Evolutionary conservation across 1,284 basidiomycete genomes (phyloP), one percentile per base, ranked within the genome.

Genomic region (Boletus semigastroideus): DNA sequence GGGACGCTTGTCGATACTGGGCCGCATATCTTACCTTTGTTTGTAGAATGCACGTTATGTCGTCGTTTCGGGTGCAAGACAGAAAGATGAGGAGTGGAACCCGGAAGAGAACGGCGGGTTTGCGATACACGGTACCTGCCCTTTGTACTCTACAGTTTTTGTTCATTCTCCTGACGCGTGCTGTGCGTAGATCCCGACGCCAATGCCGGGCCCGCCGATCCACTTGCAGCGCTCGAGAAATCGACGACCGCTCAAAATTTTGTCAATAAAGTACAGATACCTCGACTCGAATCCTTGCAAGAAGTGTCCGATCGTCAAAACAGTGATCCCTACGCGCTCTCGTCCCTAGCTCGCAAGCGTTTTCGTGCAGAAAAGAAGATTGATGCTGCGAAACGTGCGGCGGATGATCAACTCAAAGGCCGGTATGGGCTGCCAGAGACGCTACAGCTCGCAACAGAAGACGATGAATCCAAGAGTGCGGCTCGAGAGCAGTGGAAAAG

Each of bases 81-180:
- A 90, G 70, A 94, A 99, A 71, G 85, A 92, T 43, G 90, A 94
- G 62, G 93, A 97, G 31, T 98, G 96, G 97, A 82, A 98, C 68
- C 94, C 95, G 0, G 93, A 87, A 62, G 94, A 97, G 70, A 90
- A 97, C 53, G 96, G 96, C 5, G 94, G 94, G 0, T 92, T 84
- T 61, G 91, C 91, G n/a, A 77, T 94, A 30, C 87, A 92, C 64
- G 91, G 93, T 88, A 64, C 56, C 80, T 58, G 17, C 1, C n/a
- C 13, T 19, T 12, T 14, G 0, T 2, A 11, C 19, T 7, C 5
- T 10, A 9, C 10, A 8, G 6, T 13, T 25, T 4, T 27, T 17
- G 27, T 30, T 28, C 14, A n/a, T 25, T 20, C 1, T 3, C 5
- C 36, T 45, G 39, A 60, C 27, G 28, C 19, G 30, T 14, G 41